Evolutionary conservation across 2,329 filamentous ascomycete genomes (phyloP).

Genomic region (Aspergillus sp.): DNA sequence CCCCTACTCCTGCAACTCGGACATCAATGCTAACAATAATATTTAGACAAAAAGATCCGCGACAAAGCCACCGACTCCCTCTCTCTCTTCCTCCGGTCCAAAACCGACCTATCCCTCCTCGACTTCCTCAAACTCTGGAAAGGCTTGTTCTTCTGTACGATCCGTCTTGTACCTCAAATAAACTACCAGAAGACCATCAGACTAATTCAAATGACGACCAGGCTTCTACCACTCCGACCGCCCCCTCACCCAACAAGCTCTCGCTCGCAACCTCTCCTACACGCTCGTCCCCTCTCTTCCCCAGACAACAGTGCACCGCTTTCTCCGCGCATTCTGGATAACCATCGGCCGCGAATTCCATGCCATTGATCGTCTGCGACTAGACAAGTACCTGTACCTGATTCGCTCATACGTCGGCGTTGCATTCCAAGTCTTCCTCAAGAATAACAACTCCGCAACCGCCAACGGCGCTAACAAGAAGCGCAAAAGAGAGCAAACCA

Average conservation of each 20-base stretch:
- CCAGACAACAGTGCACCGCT: slow-evolving; percentile 43
- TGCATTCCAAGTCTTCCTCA: slow-evolving; percentile 55
- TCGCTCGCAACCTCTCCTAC: slow-evolving; percentile 73
- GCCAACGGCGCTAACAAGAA: slow-evolving; percentile 25
- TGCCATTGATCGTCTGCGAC: slow-evolving; percentile 69
- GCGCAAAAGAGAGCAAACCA: slow-evolving; percentile 31
- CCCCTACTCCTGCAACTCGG: background rate
- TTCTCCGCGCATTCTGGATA: slow-evolving; percentile 68
- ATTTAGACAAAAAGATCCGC: slow-evolving; percentile 71
- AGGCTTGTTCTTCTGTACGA: slow-evolving; percentile 78
- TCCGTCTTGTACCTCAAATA: background rate
- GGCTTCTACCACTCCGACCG: slow-evolving; percentile 93
- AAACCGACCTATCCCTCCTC: slow-evolving; percentile 60
- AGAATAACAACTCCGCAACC: slow-evolving; percentile 17
- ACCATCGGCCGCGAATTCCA: slow-evolving; percentile 70
- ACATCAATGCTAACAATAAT: slow-evolving; percentile 8
- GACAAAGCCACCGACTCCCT: slow-evolving; percentile 76
- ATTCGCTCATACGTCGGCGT: slow-evolving; percentile 75
- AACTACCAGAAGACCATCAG: background rate
- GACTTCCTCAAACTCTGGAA: slow-evolving; percentile 92
- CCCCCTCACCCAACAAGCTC: slow-evolving; percentile 78
- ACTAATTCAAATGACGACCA: slow-evolving; percentile 18
- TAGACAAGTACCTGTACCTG: slow-evolving; percentile 91
- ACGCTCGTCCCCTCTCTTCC: slow-evolving; percentile 63
- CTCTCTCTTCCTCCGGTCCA: slow-evolving; percentile 70